Evolutionary conservation across 2,329 filamentous ascomycete genomes (phyloP), one percentile per base, ranked within the genome.

Genomic region (Fusarium phyllophilum): DNA sequence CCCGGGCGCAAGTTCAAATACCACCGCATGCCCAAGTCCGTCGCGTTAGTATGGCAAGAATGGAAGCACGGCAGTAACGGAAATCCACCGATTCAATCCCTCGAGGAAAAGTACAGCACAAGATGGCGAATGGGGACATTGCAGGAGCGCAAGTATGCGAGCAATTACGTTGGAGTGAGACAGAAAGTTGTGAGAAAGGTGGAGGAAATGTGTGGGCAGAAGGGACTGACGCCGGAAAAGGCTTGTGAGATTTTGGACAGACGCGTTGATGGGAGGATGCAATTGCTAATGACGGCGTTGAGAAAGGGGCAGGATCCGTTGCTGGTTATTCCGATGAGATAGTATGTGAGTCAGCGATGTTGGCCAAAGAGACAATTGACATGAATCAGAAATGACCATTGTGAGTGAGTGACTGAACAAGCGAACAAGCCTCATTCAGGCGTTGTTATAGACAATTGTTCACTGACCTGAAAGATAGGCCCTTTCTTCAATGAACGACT

Each of bases 121-220:
- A 52, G 56, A 0, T 79, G 78, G 78, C 67, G 78, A 2, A 41
- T 62, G 17, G 78, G 78, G 0, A 59, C 45, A 0, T 18, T 70
- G 2, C 63, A 62, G 20, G 76, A 78, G 20, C 45, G 72, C 2
- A 80, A 78, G 48, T 79, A 78, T 26, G 76, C 66, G 12, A 77
- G 77, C 11, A 80, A 79, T 8, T 80, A 78, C 10, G 72, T 80
- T 2, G 68, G 73, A 2, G 70, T 74, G n/a, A 46, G 78, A 8
- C 72, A 73, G 11, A 75, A 74, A 51, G 63, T 80, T 5, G 75
- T 75, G 24, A 24, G 48, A 0, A 63, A 74, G 12, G 72, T 79
- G 2, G 68, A 77, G 33, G 60, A 73, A 13, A 75, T 78, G 64
- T 73, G 64, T 5, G 51, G 62, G 2, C 29, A 46, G 12, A 48